A percentile compares a stretch with the other conserved stretches of the same genome.
Evolutionary conservation across 306 rosid species (phyloP).

Genomic region (Arachis hypogaea): DNA sequence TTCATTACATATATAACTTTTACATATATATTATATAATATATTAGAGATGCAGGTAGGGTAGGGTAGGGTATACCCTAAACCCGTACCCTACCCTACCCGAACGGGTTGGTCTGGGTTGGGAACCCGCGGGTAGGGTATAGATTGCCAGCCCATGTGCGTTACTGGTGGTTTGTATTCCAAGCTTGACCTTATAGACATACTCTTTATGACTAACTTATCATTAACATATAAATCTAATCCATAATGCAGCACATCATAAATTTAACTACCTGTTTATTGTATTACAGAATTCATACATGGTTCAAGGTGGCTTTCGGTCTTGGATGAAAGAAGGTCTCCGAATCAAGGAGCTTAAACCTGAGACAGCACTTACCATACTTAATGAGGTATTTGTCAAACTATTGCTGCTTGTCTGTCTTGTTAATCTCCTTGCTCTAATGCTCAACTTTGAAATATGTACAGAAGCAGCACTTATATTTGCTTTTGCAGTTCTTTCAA

Average conservation of each 20-base stretch:
- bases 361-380: slow-evolving; percentile 74
- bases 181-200: slow-evolving; percentile 27
- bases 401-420: slow-evolving; percentile 8
- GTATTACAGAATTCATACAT: slow-evolving; percentile 74
- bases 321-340: slow-evolving; percentile 83
- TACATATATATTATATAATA: too few species aligned
- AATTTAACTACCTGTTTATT: slow-evolving; percentile 17
- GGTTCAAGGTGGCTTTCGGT: slow-evolving; percentile 89
- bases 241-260: slow-evolving; percentile 14
- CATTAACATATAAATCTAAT: slow-evolving; percentile 28
- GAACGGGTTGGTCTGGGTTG: too few species aligned
- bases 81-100: too few species aligned
- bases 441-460: background rate
- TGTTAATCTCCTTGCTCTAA: slow-evolving; percentile 4
- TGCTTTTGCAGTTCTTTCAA: slow-evolving; percentile 14
- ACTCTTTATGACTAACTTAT: slow-evolving; percentile 8
- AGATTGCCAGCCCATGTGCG: too few species aligned
- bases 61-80: too few species aligned
- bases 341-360: slow-evolving; percentile 90
- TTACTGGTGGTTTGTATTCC: slow-evolving; percentile 24
- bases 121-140: too few species aligned
- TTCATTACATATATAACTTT: too few species aligned
- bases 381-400: slow-evolving; percentile 69
- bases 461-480: background rate
- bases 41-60: too few species aligned